A percentile compares a stretch with the other conserved stretches of the same genome.
phyloP scores from a whole-genome alignment of 768 basidiomycete genomes.

The Trametes gibbosa region DNA sequence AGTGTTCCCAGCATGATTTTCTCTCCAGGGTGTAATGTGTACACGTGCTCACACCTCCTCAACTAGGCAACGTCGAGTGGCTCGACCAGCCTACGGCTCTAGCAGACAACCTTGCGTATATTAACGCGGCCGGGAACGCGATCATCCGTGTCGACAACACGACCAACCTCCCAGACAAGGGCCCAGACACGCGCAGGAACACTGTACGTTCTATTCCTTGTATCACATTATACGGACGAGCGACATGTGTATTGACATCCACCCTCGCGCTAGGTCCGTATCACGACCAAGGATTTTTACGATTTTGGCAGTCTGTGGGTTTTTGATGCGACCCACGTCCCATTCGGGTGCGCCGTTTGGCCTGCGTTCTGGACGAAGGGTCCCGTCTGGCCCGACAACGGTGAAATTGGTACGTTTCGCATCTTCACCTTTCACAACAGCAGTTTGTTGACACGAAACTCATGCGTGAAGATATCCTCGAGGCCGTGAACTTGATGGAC shows the following conservation, averaged over 20 bases:
- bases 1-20: not conserved
- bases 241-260: not conserved
- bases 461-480: conserved; percentile 49
- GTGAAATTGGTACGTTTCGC: conserved; percentile 32
- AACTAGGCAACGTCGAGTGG: conserved; percentile 63
- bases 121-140: conserved; percentile 60
- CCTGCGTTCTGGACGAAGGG: conserved; percentile 36
- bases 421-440: not conserved
- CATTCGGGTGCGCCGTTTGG: conserved; percentile 61
- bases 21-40: not conserved
- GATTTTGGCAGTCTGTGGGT: conserved; percentile 46
- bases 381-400: conserved; percentile 42
- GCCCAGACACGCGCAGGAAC: conserved; percentile 48
- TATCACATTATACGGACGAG: not conserved
- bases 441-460: not conserved
- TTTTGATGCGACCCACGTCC: conserved; percentile 46
- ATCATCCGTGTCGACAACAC: conserved; percentile 75
- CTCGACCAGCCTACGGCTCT: conserved; percentile 46
- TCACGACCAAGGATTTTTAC: conserved; percentile 43
- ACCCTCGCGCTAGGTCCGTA: conserved; percentile 36
- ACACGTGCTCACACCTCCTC: not conserved
- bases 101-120: conserved; percentile 50
- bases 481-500: conserved; percentile 51
- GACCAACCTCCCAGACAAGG: conserved; percentile 44
- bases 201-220: conserved; percentile 42